Conservation (phyloP, 306 rosid species). For the Fragaria iinumae region DNA sequence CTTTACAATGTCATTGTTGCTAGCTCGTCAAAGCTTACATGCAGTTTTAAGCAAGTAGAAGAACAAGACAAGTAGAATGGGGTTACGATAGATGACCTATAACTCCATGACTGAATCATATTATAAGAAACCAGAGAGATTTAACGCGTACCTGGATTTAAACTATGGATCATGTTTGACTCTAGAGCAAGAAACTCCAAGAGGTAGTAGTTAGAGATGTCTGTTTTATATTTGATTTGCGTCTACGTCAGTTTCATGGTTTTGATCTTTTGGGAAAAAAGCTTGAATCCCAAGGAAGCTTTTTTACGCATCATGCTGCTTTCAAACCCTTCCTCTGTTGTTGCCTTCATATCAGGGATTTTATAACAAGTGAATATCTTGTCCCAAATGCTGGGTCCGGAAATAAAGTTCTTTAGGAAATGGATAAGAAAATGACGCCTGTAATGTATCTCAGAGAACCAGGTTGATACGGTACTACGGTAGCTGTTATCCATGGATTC, state of each 20-base stretch:
- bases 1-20: slow-evolving; percentile 27
- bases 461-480: not conserved
- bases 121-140: slow-evolving; percentile 6
- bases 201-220: slow-evolving; percentile 23
- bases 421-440: not conserved
- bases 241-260: not conserved
- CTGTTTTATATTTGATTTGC: not conserved
- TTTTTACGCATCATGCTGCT: not conserved
- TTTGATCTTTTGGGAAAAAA: not conserved
- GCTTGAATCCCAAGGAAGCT: not conserved
- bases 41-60: slow-evolving; percentile 7
- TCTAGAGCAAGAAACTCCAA: slow-evolving; percentile 50
- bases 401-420: not conserved
- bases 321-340: not conserved
- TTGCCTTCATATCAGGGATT: slow-evolving; percentile 5
- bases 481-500: not conserved
- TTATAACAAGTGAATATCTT: not conserved
- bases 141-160: slow-evolving; percentile 22
- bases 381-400: not conserved
- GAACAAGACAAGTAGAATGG: slow-evolving; percentile 32
- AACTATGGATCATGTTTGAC: slow-evolving; percentile 30
- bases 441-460: not conserved
- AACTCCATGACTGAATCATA: slow-evolving; percentile 6
- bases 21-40: slow-evolving; percentile 8
- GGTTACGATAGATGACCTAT: slow-evolving; percentile 4